Evolutionary conservation across 495 filamentous ascomycete genomes (phyloP), one percentile per base, ranked within the genome.

Genomic region (Lasiosphaeris hirsuta): DNA sequence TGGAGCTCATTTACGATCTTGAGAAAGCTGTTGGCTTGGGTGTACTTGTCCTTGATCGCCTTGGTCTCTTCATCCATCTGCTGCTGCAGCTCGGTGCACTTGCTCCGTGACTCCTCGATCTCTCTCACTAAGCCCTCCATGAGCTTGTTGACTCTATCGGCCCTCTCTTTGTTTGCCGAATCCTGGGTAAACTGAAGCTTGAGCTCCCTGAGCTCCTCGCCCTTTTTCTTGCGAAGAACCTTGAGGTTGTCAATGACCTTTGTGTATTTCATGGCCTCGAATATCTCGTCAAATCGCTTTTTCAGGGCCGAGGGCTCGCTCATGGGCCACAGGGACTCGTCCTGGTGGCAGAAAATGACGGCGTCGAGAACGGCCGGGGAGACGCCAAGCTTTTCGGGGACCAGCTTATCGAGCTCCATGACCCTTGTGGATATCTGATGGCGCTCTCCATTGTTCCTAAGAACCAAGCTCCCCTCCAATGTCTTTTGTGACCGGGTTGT

Each of bases 261-360:
- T 42, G 92, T 96, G 74, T 97, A 98, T 67, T 95, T 96, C 73
- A 88, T 74, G 7, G 94, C 94, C 70, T 97, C 95, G 64, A 98
- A 98, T 18, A 98, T 97, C 64, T 96, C 92, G 66, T 98, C 94
- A 54, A 98, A 98, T 38, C 82, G 85, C 73, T 94, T 93, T 73
- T 98, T 98, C 19, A 98, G 76, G 4, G 81, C 81, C 0, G 77
- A 69, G 0, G 93, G 90, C 65, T 95, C 90, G 63, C 92, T 96
- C 88, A 98, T 91, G 10, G 94, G 94, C 94, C 94, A 98, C 44
- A 97, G 69, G 53, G 93, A 96, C 57, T 98, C 94, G 61, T 98
- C 94, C 63, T 98, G 94, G 69, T 98, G 94, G 68, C 94, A 98
- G 73, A 98, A 98, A 61, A 98, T 97, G 66, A 98, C 94, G 45